phyloP scores from a whole-genome alignment of 768 basidiomycete genomes.

The Lactarius indigo region DNA sequence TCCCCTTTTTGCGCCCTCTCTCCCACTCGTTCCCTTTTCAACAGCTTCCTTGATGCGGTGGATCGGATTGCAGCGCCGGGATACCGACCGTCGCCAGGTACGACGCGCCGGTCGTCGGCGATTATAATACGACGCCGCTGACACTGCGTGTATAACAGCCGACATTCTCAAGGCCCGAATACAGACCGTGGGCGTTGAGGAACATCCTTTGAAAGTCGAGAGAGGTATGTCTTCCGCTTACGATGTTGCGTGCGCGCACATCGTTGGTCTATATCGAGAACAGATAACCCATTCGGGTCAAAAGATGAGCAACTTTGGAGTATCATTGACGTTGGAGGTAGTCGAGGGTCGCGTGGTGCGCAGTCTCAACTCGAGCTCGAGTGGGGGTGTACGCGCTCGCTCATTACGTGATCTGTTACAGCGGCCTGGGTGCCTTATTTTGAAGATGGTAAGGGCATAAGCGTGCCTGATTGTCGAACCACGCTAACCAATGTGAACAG shows the following conservation, averaged over 20 bases:
- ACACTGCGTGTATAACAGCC: constrained; percentile 33
- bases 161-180: constrained; percentile 65
- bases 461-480: neutral
- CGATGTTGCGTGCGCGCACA: neutral
- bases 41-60: constrained; percentile 58
- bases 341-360: constrained; percentile 51
- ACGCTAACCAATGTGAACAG: constrained; percentile 30
- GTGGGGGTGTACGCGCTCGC: neutral
- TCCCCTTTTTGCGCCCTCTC: neutral
- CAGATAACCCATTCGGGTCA: constrained; percentile 12
- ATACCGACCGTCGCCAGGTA: constrained; percentile 54
- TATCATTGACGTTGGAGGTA: constrained; percentile 67
- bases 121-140: neutral
- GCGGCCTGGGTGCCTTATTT: constrained; percentile 70
- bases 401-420: constrained; percentile 27
- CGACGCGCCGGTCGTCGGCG: constrained; percentile 19
- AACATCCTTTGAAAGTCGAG: constrained; percentile 55
- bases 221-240: constrained; percentile 30
- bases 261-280: neutral
- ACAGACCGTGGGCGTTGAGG: constrained; percentile 61
- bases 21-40: neutral
- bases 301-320: constrained; percentile 48
- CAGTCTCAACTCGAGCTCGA: neutral
- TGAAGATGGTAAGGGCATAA: constrained; percentile 48
- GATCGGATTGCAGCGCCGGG: constrained; percentile 46